These are phyloP conservation scores for Colletotrichum sp. DNA, from an alignment of 2,329 filamentous ascomycete genomes.

Conservation along the genomic window DNA sequence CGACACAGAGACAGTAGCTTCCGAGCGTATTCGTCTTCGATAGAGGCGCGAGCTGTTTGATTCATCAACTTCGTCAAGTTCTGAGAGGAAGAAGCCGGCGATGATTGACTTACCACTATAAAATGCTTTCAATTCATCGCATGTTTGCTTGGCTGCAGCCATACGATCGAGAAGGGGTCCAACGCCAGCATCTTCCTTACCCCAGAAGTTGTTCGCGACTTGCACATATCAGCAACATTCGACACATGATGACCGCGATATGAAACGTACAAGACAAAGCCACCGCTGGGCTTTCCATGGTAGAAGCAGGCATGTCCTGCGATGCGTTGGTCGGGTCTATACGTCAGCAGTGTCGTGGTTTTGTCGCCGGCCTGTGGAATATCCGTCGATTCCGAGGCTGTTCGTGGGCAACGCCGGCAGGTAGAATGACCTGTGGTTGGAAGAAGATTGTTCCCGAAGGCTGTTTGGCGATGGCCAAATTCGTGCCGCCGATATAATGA, in stretches of 20 bases:
- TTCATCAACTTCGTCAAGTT: neutral
- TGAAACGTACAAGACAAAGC: conserved; percentile 66
- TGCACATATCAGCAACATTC: neutral
- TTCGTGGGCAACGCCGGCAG: neutral
- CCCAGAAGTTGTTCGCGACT: conserved; percentile 99
- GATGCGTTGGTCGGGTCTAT: neutral
- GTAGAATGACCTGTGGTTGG: neutral
- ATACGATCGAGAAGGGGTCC: conserved; percentile 90
- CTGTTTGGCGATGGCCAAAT: neutral
- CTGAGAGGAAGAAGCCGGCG: neutral
- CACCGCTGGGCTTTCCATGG: conserved; percentile 68
- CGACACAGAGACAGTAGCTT: conserved; percentile 86
- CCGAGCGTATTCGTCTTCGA: conserved; percentile 95
- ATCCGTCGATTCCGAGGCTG: neutral
- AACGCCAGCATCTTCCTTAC: conserved; percentile 97
- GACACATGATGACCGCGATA: neutral
- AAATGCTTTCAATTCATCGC: conserved; percentile 91
- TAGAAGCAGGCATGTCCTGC: conserved; percentile 62
- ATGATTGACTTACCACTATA: conserved; percentile 69
- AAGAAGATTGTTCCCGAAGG: neutral
- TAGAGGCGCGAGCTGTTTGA: conserved; percentile 76
- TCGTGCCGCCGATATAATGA: neutral
- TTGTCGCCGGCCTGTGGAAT: neutral
- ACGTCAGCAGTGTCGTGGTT: neutral
- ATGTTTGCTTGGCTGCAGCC: conserved; percentile 91